Percentiles rank a stretch among this genome's conserved stretches.
Conservation (phyloP, 2,329 filamentous ascomycete genomes). For the Sclerotinia minor region DNA sequence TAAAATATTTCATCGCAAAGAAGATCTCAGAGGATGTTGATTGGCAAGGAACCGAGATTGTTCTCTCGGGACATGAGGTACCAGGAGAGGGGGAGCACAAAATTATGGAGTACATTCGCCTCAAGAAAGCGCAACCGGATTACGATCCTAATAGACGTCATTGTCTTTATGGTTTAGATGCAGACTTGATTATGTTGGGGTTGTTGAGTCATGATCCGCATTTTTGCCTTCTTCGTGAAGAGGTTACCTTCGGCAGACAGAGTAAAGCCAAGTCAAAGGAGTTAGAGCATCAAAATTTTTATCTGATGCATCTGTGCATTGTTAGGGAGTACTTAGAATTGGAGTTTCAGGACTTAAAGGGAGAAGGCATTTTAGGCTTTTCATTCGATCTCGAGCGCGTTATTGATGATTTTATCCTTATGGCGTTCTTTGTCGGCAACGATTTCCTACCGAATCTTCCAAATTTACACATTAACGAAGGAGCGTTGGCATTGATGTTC, state of each 20-base stretch:
- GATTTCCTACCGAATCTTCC: conserved; percentile 98
- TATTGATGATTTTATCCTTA: conserved; percentile 98
- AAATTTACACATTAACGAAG: conserved; percentile 96
- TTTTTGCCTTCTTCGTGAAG: conserved; percentile 94
- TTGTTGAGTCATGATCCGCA: conserved; percentile 96
- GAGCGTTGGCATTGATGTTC: conserved; percentile 95
- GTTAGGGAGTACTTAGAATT: conserved; percentile 95
- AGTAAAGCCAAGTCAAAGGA: conserved; percentile 90
- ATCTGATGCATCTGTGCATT: conserved; percentile 93
- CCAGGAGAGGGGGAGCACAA: conserved; percentile 99
- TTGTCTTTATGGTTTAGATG: conserved; percentile 95
- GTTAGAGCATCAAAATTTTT: conserved; percentile 98
- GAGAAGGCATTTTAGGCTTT: conserved; percentile 69
- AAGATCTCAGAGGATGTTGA: conserved; percentile 96
- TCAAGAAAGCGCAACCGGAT: conserved; percentile 89
- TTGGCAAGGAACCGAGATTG: conserved; percentile 95
- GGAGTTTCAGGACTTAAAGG: conserved; percentile 90
- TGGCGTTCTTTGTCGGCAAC: conserved; percentile 99
- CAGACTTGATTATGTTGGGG: conserved; percentile 97
- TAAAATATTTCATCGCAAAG: conserved; percentile 99
- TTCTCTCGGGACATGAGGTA: conserved; percentile 95
- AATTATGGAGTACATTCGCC: conserved; percentile 99
- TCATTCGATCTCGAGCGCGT: conserved; percentile 91
- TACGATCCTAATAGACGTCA: conserved; percentile 94
- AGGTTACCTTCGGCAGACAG: conserved; percentile 93